A percentile compares a stretch with the other conserved stretches of the same genome.
Evolutionary conservation across 2,329 filamentous ascomycete genomes (phyloP).

Genomic region (Didymella sp.): DNA sequence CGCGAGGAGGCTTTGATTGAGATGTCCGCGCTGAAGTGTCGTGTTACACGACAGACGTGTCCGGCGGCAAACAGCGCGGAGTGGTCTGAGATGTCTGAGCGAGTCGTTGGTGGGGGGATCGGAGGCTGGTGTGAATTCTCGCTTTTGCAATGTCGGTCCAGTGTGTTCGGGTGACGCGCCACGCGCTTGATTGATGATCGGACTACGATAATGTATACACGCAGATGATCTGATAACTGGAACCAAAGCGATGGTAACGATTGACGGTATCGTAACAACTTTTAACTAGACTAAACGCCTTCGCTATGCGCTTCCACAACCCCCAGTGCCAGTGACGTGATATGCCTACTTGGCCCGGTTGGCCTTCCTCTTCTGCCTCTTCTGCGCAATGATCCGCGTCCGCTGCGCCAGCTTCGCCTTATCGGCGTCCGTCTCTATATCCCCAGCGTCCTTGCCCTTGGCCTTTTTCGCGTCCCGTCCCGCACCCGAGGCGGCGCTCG

Average conservation of each 20-base stretch:
- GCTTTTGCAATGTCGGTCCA: slow-evolving; percentile 1
- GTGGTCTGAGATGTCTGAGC: too few species aligned
- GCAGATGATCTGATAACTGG: too few species aligned
- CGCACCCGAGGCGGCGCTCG: slow-evolving; percentile 12
- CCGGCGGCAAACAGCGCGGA: neutral
- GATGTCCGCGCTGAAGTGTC: too few species aligned
- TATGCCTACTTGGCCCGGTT: slow-evolving; percentile 60
- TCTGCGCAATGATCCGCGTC: slow-evolving; percentile 84
- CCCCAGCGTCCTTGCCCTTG: slow-evolving; percentile 23
- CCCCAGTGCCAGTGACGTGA: neutral
- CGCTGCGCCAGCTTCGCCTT: slow-evolving; percentile 63
- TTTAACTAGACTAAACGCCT: slow-evolving; percentile 14
- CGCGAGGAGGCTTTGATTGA: too few species aligned
- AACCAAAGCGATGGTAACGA: too few species aligned
- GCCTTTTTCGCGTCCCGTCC: slow-evolving; percentile 13
- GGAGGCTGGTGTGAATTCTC: slow-evolving; percentile 12
- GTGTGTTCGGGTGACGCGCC: slow-evolving; percentile 2
- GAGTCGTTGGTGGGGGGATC: too few species aligned
- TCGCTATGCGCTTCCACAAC: slow-evolving; percentile 15
- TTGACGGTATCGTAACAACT: slow-evolving; percentile 9
- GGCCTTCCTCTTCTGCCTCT: slow-evolving; percentile 73
- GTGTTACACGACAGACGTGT: slow-evolving; percentile 1
- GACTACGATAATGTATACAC: neutral
- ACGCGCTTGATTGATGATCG: neutral
- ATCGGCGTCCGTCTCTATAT: slow-evolving; percentile 46